Evolutionary conservation across 805 yeast genomes (phyloP).

Genomic region (Sugiyamaella americana): DNA sequence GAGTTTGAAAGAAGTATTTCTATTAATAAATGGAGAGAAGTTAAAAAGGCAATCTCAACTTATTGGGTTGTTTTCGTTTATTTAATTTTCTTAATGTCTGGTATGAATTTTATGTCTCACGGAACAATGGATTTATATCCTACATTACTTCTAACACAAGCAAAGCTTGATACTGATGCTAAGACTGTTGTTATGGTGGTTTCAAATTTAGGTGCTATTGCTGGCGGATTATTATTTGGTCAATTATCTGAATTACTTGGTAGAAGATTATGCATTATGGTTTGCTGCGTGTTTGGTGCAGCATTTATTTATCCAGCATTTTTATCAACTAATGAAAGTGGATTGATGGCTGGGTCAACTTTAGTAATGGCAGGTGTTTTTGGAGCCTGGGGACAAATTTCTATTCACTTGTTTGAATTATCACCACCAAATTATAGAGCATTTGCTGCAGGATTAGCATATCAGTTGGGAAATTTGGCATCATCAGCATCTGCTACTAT

Average conservation of each 20-base stretch:
- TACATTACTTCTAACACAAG: conserved; percentile 50
- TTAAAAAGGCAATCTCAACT: conserved; percentile 30
- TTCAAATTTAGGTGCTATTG: conserved; percentile 58
- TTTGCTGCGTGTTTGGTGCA: conserved; percentile 47
- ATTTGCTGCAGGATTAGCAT: conserved; percentile 54
- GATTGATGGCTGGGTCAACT: conserved; percentile 53
- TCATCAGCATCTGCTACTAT: conserved; percentile 68
- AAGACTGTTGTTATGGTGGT: conserved; percentile 55
- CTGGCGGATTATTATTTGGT: conserved; percentile 56
- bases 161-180: conserved; percentile 39
- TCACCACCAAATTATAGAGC: conserved; percentile 62
- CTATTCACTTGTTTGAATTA: conserved; percentile 58
- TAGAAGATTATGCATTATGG: conserved; percentile 49
- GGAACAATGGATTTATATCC: conserved; percentile 71
- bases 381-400: conserved; percentile 69
- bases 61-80: conserved; percentile 60
- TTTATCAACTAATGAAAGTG: conserved; percentile 36
- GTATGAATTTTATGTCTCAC: conserved; percentile 64
- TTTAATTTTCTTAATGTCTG: conserved; percentile 55
- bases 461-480: conserved; percentile 67
- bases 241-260: conserved; percentile 55
- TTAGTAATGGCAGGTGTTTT: conserved; percentile 58
- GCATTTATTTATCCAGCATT: conserved; percentile 59
- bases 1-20: conserved; percentile 19
- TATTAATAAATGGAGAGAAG: conserved; percentile 9